Percentiles rank a stretch among this genome's conserved stretches.
Evolutionary conservation across 306 rosid genomes (phyloP).

Genomic region (Vigna nakashimae): DNA sequence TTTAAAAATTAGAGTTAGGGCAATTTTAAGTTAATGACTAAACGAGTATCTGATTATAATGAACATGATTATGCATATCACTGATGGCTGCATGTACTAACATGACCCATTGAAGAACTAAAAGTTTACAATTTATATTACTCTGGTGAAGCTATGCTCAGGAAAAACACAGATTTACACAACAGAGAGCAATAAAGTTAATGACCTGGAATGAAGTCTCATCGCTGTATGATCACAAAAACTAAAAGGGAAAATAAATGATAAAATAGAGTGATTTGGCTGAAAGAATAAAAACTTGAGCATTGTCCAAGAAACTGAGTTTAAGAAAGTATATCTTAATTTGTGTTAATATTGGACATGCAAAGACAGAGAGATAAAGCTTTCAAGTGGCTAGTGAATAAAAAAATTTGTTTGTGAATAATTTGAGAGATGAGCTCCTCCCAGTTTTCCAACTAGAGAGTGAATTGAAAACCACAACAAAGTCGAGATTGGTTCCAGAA

Average conservation of each 20-base stretch:
- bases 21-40: conserved; percentile 15
- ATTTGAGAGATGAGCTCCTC: conserved; percentile 23
- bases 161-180: conserved; percentile 10
- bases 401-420: background rate
- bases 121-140: conserved; percentile 1
- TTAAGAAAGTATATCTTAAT: conserved; percentile 6
- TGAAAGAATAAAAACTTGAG: conserved; percentile 22
- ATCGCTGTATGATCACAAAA: background rate
- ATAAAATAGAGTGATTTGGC: background rate
- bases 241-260: background rate
- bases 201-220: conserved; percentile 13
- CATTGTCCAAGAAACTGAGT: background rate
- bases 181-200: background rate
- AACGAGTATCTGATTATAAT: conserved; percentile 19
- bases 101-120: conserved; percentile 21
- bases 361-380: conserved; percentile 8
- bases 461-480: conserved; percentile 5
- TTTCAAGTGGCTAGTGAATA: background rate
- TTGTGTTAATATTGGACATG: conserved; percentile 6
- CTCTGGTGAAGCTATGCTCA: conserved; percentile 5
- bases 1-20: conserved; percentile 6
- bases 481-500: conserved; percentile 1
- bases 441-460: conserved; percentile 23
- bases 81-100: conserved; percentile 2
- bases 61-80: conserved; percentile 1